A percentile compares a stretch with the other conserved stretches of the same genome.
phyloP scores from a whole-genome alignment of 306 rosid genomes.

The Mimosa pudica region DNA sequence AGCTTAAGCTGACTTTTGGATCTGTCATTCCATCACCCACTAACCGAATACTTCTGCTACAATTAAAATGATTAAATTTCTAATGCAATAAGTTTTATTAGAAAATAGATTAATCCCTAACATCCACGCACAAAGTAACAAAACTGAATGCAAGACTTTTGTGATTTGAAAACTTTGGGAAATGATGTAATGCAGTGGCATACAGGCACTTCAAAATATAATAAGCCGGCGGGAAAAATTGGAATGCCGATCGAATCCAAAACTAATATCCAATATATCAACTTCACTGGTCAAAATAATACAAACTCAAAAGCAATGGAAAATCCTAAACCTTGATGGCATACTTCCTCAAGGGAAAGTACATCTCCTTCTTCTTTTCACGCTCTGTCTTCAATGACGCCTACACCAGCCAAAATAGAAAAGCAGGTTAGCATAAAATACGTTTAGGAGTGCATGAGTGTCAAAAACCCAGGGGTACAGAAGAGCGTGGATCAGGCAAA shows the following conservation, averaged over 20 bases:
- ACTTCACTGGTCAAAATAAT: not conserved
- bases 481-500: not conserved
- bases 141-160: constrained; percentile 6
- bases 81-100: not conserved
- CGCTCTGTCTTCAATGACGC: constrained; percentile 80
- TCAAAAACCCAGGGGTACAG: not conserved
- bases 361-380: constrained; percentile 77
- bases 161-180: not conserved
- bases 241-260: not conserved
- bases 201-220: not conserved
- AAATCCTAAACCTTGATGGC: constrained; percentile 82
- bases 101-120: not conserved
- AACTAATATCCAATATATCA: constrained; percentile 13
- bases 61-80: constrained; percentile 9
- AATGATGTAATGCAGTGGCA: not conserved
- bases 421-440: constrained; percentile 1
- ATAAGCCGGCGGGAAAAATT: constrained; percentile 4
- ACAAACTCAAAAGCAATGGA: constrained; percentile 20
- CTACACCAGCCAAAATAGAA: constrained; percentile 39
- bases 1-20: no score
- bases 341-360: constrained; percentile 80
- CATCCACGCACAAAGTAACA: not conserved
- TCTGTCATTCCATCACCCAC: not conserved
- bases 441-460: not conserved
- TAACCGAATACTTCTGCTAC: not conserved